Evolutionary conservation across 2,329 filamentous ascomycete genomes (phyloP).

Genomic region (Arthroderma sp.): DNA sequence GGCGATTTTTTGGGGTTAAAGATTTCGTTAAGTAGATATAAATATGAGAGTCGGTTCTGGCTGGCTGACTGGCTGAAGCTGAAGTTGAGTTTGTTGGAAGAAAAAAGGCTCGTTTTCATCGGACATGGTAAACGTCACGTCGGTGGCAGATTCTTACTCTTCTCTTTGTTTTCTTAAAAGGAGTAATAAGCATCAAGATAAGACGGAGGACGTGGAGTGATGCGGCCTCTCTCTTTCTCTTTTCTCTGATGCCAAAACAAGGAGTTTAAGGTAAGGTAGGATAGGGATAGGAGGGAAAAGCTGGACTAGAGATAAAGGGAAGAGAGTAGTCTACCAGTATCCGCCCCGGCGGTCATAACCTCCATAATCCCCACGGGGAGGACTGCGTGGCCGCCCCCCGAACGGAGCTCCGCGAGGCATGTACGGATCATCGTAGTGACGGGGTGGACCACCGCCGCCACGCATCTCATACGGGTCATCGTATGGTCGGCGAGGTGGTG

Average conservation of each 20-base stretch:
- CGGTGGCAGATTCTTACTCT: constrained; percentile 2
- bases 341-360: constrained; percentile 32
- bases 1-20: not conserved
- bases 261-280: not conserved
- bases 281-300: constrained; percentile 3
- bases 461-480: constrained; percentile 49
- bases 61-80: not conserved
- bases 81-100: not conserved
- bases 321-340: constrained; percentile 32
- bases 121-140: not conserved
- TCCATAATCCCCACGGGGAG: constrained; percentile 30
- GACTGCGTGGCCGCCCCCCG: constrained; percentile 32
- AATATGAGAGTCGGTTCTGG: not conserved
- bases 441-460: constrained; percentile 32
- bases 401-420: constrained; percentile 42
- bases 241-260: constrained; percentile 2
- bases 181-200: constrained; percentile 9
- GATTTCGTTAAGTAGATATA: not conserved
- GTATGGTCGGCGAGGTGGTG: constrained; percentile 44
- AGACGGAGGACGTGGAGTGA: constrained; percentile 2
- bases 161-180: not conserved
- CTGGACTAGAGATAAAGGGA: constrained; percentile 21
- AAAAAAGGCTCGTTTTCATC: not conserved
- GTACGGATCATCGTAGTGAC: constrained; percentile 49
- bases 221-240: not conserved